A percentile compares a stretch with the other conserved stretches of the same genome.
These are phyloP conservation scores for Fusarium chlamydosporum DNA, from an alignment of 2,329 filamentous ascomycete species.

Conservation along the genomic window DNA sequence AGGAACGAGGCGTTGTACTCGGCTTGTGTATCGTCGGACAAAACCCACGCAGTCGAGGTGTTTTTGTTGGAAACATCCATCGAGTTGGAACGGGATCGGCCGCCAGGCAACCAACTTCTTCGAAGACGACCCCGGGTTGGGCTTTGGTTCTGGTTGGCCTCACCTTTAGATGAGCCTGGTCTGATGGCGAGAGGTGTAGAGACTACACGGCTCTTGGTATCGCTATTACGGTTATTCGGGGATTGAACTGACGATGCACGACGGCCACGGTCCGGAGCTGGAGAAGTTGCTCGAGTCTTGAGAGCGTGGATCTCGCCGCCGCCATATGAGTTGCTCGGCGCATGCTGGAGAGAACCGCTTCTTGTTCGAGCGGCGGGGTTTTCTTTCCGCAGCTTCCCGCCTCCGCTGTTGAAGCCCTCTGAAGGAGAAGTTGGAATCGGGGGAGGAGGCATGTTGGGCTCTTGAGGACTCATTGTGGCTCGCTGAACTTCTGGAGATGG, in stretches of 20 bases:
- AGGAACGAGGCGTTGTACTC: slow-evolving; percentile 71
- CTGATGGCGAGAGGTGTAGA: slow-evolving; percentile 52
- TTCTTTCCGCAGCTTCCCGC: slow-evolving; percentile 54
- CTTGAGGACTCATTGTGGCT: slow-evolving; percentile 44
- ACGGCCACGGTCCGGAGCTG: slow-evolving; percentile 58
- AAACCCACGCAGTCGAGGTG: slow-evolving; percentile 65
- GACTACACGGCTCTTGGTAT: slow-evolving; percentile 53
- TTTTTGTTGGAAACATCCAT: slow-evolving; percentile 48
- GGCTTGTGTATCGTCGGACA: slow-evolving; percentile 64
- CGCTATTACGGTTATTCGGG: slow-evolving; percentile 45
- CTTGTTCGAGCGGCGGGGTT: slow-evolving; percentile 50
- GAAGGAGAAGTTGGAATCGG: slow-evolving; percentile 30
- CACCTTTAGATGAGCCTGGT: slow-evolving; percentile 47
- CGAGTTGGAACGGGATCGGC: slow-evolving; percentile 67
- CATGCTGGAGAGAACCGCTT: slow-evolving; percentile 54
- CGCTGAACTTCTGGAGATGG: slow-evolving; percentile 51
- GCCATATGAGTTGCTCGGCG: slow-evolving; percentile 20
- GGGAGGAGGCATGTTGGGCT: slow-evolving; percentile 39
- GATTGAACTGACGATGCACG: slow-evolving; percentile 66
- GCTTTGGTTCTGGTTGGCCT: slow-evolving; percentile 62
- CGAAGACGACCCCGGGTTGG: slow-evolving; percentile 63
- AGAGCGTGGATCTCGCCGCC: slow-evolving; percentile 40
- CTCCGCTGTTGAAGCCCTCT: slow-evolving; percentile 39
- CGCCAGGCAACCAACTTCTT: slow-evolving; percentile 68
- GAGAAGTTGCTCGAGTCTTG: slow-evolving; percentile 51